phyloP scores from a whole-genome alignment of 805 yeast genomes.

The Candida ovalis region DNA sequence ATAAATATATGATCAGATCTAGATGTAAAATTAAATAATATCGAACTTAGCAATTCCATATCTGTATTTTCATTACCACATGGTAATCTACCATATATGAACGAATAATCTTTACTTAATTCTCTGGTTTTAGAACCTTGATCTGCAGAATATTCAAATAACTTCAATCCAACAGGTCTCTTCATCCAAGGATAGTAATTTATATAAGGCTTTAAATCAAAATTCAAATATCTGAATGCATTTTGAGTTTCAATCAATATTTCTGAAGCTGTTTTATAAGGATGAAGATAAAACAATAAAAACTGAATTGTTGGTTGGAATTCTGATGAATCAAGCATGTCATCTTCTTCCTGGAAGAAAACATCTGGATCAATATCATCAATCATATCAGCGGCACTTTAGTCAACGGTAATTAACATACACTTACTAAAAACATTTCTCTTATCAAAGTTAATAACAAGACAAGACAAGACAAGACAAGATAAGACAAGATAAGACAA shows the following conservation, averaged over 20 bases:
- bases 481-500: too few relatives aligned
- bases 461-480: too few relatives aligned
- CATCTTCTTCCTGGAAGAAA: not conserved
- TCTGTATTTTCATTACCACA: slow-evolving; percentile 44
- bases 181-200: slow-evolving; percentile 41
- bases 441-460: too few relatives aligned
- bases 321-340: not conserved
- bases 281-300: slow-evolving; percentile 26
- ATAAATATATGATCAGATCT: slow-evolving; percentile 36
- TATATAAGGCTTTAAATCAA: slow-evolving; percentile 34
- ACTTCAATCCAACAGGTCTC: slow-evolving; percentile 23
- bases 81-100: slow-evolving; percentile 38
- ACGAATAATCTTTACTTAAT: slow-evolving; percentile 14
- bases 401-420: too few relatives aligned
- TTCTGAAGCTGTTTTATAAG: slow-evolving; percentile 24
- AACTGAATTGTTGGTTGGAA: not conserved
- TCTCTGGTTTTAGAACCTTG: not conserved
- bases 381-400: not conserved
- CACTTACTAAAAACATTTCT: too few relatives aligned
- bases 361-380: not conserved
- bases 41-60: slow-evolving; percentile 39
- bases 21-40: slow-evolving; percentile 35
- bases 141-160: slow-evolving; percentile 4
- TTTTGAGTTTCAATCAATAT: slow-evolving; percentile 9
- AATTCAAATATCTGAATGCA: slow-evolving; percentile 19